Base-by-base conservation (phyloP, 2,329 filamentous ascomycete genomes). In the Phaeomoniella chlamydospora region DNA sequence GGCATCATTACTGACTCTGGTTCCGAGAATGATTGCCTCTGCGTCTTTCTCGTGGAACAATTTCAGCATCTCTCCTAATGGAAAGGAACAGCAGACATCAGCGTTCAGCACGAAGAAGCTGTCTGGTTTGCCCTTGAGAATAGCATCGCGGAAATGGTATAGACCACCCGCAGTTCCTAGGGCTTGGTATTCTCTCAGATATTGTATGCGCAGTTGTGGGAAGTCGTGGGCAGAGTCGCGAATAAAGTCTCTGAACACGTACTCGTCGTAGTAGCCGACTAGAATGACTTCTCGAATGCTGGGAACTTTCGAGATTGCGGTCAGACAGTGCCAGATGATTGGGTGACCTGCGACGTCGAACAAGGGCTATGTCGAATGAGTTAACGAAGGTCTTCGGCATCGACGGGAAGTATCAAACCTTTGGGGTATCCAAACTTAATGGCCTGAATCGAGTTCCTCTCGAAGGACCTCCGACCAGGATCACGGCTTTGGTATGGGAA, bases 61-160 rank as follows among this genome's bases (percentile, higher is more conserved):
- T 58, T 80, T 79, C 45, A 94, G 80, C 90, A 98, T 96, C 59
- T 94, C 86, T 47, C 77, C 79, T 41, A 98, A 72, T 4, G 90
- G 90, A 70, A 96, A 98, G 15, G 86, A 94, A 66, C 90, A 96
- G 79, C 90, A 98, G 47, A 96, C 88, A 58, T 96, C 90, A 49
- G 87, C 88, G 59, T 98, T 98, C 55, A 96, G 72, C 39, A 98
- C 90, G 58, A 98, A 94, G 65, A 96, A 84, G 52, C 85, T 80
- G 60, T 94, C 87, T 29, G 90, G 90, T 45, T 79, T 77, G 54
- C 88, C 87, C 68, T 94, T 96, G 58, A 96, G 76, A 55, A 98
- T 96, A 46, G 85, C 85, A 73, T 98, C 90, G 56, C 90, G 85
- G 77, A 98, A 96, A 67, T 96, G 90, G 72, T 96, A 98, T 32